phyloP scores from a whole-genome alignment of 2,329 filamentous ascomycete genomes.

The Blastomyces percursus region DNA sequence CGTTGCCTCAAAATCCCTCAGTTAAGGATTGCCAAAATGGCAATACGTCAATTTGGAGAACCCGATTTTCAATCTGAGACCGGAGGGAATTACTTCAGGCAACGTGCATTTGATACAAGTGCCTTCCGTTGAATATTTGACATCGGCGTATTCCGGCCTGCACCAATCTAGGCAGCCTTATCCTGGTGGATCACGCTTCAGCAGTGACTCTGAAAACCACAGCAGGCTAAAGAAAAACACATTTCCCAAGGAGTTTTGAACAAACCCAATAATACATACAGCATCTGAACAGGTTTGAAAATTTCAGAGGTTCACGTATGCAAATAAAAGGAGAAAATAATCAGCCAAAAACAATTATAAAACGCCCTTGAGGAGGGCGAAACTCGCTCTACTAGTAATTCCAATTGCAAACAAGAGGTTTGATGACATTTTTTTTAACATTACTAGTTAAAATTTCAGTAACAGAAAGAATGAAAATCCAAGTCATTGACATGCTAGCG shows the following conservation, averaged over 20 bases:
- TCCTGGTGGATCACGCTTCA: not conserved
- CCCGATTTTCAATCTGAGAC: not conserved
- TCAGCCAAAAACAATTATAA: not conserved
- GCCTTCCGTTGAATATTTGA: not conserved
- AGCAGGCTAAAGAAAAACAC: not conserved
- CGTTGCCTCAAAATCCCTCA: not conserved
- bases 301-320: not conserved
- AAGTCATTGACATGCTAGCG: not conserved
- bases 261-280: not conserved
- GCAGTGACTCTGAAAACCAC: not conserved
- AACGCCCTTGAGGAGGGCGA: no score
- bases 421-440: not conserved
- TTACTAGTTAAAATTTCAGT: not conserved
- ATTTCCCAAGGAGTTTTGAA: not conserved
- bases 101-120: not conserved
- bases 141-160: conserved; percentile 1
- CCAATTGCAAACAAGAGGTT: not conserved
- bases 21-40: not conserved
- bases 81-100: not conserved
- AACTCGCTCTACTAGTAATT: not conserved
- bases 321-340: not conserved
- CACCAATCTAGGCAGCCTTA: conserved; percentile 4
- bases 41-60: not conserved
- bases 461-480: not conserved
- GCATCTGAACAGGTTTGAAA: not conserved